Evolutionary conservation across 2,329 filamentous ascomycete genomes (phyloP).

Genomic region (Aspergillus texensis): DNA sequence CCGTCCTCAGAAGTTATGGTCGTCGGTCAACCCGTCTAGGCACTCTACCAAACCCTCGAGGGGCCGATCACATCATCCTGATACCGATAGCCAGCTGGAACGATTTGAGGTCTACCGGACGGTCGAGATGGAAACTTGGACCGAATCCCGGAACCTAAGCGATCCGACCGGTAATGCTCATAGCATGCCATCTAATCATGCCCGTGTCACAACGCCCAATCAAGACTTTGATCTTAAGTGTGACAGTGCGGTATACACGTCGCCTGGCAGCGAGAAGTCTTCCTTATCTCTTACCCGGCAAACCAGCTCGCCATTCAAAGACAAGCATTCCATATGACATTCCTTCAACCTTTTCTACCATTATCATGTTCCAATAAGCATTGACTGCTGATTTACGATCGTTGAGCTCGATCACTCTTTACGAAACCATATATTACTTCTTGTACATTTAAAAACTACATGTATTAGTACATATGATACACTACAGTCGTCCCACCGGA

Average conservation of each 20-base stretch:
- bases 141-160: conserved; percentile 25
- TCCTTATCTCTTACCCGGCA: conserved; percentile 16
- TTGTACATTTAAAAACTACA: background rate
- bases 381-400: background rate
- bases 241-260: conserved; percentile 19
- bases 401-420: background rate
- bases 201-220: conserved; percentile 16
- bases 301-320: conserved; percentile 5
- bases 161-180: conserved; percentile 19
- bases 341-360: background rate
- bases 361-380: background rate
- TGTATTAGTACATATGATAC: background rate
- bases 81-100: conserved; percentile 18
- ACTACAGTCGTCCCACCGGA: background rate
- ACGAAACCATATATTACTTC: background rate
- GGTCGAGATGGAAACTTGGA: conserved; percentile 39
- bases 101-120: conserved; percentile 38
- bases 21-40: conserved; percentile 27
- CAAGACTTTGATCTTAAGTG: conserved; percentile 25
- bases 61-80: conserved; percentile 16
- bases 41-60: conserved; percentile 19
- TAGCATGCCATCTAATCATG: conserved; percentile 21
- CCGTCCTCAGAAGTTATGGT: conserved; percentile 26
- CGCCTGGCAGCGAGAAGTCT: conserved; percentile 28
- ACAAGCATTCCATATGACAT: conserved; percentile 7